phyloP scores from a whole-genome alignment of 306 rosid genomes.

The barrel medic (Medicago truncatula) region MtrunA17r5.0-ANR NC_053049.1:2268501-2269000 shows the following conservation, averaged over 20 bases:
- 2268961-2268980: not conserved
- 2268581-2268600: conserved; percentile 61
- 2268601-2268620: conserved; percentile 57
- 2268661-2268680: conserved; percentile 36
- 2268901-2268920: not conserved
- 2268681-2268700: conserved; percentile 6
- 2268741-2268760: conserved; percentile 18
- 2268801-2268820: conserved; percentile 8
- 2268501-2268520: conserved; percentile 81
- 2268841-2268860: conserved; percentile 9
- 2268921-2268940: conserved; percentile 6
- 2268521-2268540: conserved; percentile 90
- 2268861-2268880: not conserved
- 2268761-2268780: conserved; percentile 29
- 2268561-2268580: conserved; percentile 88
- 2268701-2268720: conserved; percentile 5
- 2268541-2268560: conserved; percentile 84
- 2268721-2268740: conserved; percentile 11
- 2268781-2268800: not conserved
- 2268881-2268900: not conserved
- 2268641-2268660: not conserved
- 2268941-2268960: not conserved
- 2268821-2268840: conserved; percentile 10
- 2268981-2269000: not conserved
- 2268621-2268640: conserved; percentile 34